Percentiles rank a stretch among this genome's conserved stretches.
phyloP scores from a whole-genome alignment of 176 grass and related monocot genomes.

The Oryza glaberrima region DNA sequence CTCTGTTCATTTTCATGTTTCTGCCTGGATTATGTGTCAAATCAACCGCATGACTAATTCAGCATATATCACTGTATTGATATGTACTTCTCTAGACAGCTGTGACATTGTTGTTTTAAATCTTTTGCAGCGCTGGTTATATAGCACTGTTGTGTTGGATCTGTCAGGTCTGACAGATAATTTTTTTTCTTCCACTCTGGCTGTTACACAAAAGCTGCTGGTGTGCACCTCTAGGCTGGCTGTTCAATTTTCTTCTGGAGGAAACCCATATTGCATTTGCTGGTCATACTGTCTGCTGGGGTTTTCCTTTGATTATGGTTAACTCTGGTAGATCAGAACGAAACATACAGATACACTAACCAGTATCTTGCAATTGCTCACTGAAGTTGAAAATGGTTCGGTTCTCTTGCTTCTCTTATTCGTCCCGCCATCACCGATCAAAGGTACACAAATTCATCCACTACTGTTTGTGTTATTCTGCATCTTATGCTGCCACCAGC shows the following conservation, averaged over 20 bases:
- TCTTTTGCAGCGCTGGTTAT: neutral
- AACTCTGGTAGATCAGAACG: neutral
- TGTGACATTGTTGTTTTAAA: neutral
- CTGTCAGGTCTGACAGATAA: neutral
- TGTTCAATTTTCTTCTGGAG: neutral
- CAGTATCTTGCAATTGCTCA: neutral
- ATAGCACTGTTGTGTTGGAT: neutral
- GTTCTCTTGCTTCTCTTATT: slow-evolving; percentile 29
- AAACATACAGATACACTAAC: slow-evolving; percentile 18
- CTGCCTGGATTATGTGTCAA: neutral
- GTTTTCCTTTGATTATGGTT: slow-evolving; percentile 46
- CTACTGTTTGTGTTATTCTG: neutral
- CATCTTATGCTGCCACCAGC: neutral
- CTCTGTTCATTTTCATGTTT: neutral
- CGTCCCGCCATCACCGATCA: neutral
- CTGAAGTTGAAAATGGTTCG: slow-evolving; percentile 16
- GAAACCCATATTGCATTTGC: slow-evolving; percentile 38
- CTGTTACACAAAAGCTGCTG: neutral
- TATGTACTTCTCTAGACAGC: neutral
- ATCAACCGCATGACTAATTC: neutral
- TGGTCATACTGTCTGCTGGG: slow-evolving; percentile 19
- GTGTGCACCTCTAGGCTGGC: slow-evolving; percentile 3
- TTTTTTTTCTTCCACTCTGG: slow-evolving; percentile 4
- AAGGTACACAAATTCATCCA: neutral
- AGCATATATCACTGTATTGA: neutral